These are phyloP conservation scores for Fusarium succisae DNA, from an alignment of 2,329 filamentous ascomycete species.

Conservation along the genomic window DNA sequence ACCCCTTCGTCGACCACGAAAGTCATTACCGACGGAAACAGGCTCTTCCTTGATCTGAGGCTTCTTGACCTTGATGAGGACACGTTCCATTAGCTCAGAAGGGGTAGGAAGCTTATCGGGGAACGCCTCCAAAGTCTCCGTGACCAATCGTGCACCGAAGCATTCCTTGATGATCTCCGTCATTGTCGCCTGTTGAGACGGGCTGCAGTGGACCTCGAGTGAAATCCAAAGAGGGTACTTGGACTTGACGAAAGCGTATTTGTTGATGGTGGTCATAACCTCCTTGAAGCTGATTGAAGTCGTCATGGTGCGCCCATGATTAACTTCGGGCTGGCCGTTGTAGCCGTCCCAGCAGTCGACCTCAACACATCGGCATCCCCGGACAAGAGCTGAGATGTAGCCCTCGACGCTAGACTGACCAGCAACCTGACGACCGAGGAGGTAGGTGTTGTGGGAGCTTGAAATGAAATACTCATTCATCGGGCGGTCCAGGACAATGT, in stretches of 20 bases:
- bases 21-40: conserved; percentile 43
- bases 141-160: conserved; percentile 82
- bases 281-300: conserved; percentile 89
- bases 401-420: conserved; percentile 93
- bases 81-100: conserved; percentile 82
- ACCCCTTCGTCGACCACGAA: conserved; percentile 62
- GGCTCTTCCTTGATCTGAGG: conserved; percentile 60
- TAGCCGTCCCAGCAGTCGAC: conserved; percentile 98
- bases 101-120: conserved; percentile 81
- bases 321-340: conserved; percentile 87
- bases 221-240: conserved; percentile 92
- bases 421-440: conserved; percentile 88
- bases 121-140: conserved; percentile 76
- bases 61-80: conserved; percentile 95
- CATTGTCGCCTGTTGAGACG: conserved; percentile 86
- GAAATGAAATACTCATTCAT: conserved; percentile 98
- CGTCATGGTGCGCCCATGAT: conserved; percentile 89
- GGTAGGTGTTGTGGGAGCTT: conserved; percentile 98
- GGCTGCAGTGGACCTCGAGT: conserved; percentile 91
- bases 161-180: conserved; percentile 86
- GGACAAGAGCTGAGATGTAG: conserved; percentile 88
- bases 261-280: conserved; percentile 91
- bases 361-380: conserved; percentile 93
- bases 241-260: conserved; percentile 91
- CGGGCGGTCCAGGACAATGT: conserved; percentile 78